Conservation (phyloP, 2,329 filamentous ascomycete genomes). For the Xylariales sp. region DNA sequence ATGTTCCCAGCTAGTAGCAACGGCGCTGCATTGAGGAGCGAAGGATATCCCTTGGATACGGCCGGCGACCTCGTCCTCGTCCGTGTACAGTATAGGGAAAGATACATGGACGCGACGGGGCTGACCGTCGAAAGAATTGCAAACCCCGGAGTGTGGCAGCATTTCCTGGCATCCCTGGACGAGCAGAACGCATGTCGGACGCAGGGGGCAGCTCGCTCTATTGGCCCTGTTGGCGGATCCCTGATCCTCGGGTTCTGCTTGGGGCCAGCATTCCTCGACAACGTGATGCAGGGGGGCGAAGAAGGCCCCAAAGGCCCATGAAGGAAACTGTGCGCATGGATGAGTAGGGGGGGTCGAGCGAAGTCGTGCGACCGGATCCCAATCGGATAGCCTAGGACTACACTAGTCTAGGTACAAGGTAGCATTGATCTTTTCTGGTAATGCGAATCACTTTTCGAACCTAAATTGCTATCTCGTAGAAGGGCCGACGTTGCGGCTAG, state of each 20-base stretch:
- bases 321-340: conserved; percentile 24
- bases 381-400: conserved; percentile 22
- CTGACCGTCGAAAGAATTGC: conserved; percentile 31
- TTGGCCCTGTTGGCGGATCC: conserved; percentile 19
- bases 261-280: conserved; percentile 23
- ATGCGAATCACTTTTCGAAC: conserved; percentile 29
- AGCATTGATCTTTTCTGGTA: conserved; percentile 18
- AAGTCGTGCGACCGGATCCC: conserved; percentile 34
- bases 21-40: not conserved
- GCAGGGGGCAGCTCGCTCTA: conserved; percentile 32
- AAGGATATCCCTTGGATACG: conserved; percentile 17
- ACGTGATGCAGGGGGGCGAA: conserved; percentile 29
- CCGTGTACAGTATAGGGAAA: conserved; percentile 3
- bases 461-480: conserved; percentile 35
- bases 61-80: not conserved
- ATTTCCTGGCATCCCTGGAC: conserved; percentile 19
- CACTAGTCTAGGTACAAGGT: conserved; percentile 1
- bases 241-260: conserved; percentile 31
- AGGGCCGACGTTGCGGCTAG: conserved; percentile 31
- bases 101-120: conserved; percentile 30
- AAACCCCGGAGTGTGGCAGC: conserved; percentile 20
- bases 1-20: conserved; percentile 13
- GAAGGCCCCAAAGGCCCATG: not conserved
- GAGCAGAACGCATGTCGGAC: conserved; percentile 32
- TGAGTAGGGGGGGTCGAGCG: conserved; percentile 18